Base-by-base conservation (phyloP, 805 yeast species). In the Kuraishia hungarica region DNA sequence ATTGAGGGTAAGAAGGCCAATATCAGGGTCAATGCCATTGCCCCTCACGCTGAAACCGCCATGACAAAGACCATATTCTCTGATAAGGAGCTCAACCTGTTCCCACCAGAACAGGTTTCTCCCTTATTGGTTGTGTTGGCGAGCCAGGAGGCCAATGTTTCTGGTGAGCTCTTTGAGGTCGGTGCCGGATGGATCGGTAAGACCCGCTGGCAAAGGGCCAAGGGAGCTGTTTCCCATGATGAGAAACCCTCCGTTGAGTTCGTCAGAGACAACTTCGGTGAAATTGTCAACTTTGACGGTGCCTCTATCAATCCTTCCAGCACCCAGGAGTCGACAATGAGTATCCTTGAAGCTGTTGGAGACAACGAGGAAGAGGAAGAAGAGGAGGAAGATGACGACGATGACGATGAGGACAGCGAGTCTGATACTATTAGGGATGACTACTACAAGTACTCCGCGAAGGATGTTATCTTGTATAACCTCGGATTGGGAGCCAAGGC, bases 31-130 rank as follows among this genome's bases (percentile, higher is more conserved):
- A 89, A 92, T 67, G 81, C 83, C 43, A 84, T 91, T 68, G 98
- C 99, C 26, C 99, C 99, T 54, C 97, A 93, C 69, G 98, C 98
- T 28, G 97, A 93, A 66, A 93, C 99, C 50, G 92, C 96, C 56
- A 93, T 93, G 99, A 93, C 99, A 28, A 81, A 82, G 65, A 87
- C 96, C 5, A 84, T 93, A 51, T 88, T 93, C 73, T 80, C 83
- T 51, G 86, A 84, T 51, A 83, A 82, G 58, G 96, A 93, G 71
- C 80, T 86, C 62, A 89, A 89, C 72, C 82, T 85, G 62, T 90
- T 86, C 72, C 89, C 89, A 63, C 92, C 97, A 5, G 81, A 84
- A 53, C 89, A 83, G 69, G 97, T 93, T 51, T 94, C 97, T 1
- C 99, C 99, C 56, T 76, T 92, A 59, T 82, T 90, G 61, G 89